These are phyloP conservation scores for Oehlia diaphana DNA, from an alignment of 192 early-diverging fungal genomes.

Conservation along the genomic window DNA sequence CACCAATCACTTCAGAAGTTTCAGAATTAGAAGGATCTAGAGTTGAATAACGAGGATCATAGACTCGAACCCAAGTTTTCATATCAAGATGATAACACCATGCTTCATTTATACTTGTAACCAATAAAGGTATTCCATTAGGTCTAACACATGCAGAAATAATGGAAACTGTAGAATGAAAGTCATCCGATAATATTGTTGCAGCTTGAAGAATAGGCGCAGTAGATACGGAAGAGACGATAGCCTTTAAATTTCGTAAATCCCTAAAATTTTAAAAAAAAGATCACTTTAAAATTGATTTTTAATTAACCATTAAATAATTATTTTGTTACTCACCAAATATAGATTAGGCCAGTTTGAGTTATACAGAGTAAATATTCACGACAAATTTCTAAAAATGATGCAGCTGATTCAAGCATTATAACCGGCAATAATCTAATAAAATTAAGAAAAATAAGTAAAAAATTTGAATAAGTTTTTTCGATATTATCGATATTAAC, in stretches of 20 bases:
- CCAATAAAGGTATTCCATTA: constrained; percentile 66
- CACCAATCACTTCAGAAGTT: constrained; percentile 9
- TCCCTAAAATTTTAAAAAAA: constrained; percentile 54
- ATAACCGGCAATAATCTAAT: constrained; percentile 68
- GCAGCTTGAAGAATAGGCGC: constrained; percentile 62
- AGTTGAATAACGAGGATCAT: constrained; percentile 57
- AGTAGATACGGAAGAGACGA: constrained; percentile 59
- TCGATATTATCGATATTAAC: neutral
- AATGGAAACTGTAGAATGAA: constrained; percentile 48
- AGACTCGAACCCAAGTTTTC: constrained; percentile 67
- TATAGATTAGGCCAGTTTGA: constrained; percentile 58
- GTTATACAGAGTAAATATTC: constrained; percentile 68
- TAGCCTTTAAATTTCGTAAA: constrained; percentile 48
- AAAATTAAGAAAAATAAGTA: neutral
- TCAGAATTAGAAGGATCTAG: constrained; percentile 48
- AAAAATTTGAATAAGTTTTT: neutral
- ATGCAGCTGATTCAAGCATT: constrained; percentile 60
- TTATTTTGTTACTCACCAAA: constrained; percentile 58
- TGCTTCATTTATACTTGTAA: constrained; percentile 59
- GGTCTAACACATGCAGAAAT: constrained; percentile 53
- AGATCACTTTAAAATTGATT: neutral
- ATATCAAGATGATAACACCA: constrained; percentile 67
- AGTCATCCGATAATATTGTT: constrained; percentile 32
- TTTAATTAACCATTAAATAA: neutral
- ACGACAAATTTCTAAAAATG: constrained; percentile 55